Base-by-base conservation (phyloP, 176 grass and related monocot species). In the Leersia perrieri region DNA sequence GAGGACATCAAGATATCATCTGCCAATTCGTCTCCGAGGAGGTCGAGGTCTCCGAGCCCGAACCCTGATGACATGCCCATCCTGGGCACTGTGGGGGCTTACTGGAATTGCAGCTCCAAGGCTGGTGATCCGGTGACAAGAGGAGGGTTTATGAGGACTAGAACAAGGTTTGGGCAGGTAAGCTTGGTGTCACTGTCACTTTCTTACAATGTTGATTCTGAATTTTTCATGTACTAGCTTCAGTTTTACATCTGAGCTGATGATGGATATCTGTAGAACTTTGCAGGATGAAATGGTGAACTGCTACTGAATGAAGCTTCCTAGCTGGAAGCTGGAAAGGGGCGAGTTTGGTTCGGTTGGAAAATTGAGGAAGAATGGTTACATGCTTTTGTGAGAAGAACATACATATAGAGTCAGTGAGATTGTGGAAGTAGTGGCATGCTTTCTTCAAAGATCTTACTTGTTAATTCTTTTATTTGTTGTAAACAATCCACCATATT, bases 1-100 rank as follows among this genome's bases (percentile, higher is more conserved):
- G 87, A 95, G 49, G 96, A 95, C 83, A 88, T 95, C 72, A 99
- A 95, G 80, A 84, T 90, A 20, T 87, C 90, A 2, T 99, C 92
- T 1, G 93, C 90, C 33, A 95, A 90, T 51, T 93, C 90, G 16
- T 87, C 96, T 68, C 90, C 90, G 2, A 86, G 83, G 31, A 84
- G 90, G 85, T 97, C 88, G 30, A 84, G 88, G 85, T 97, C 88
- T 13, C 90, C 82, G 10, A 93, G 90, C 82, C 87, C 86, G 11
- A 89, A 63, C 72, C 90, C 83, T 1, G 96, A 99, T 14, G 96
- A 95, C 67, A 89, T 88, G 78, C 96, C 96, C 1, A 99, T 99
- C 72, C 66, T 99, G 5, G 92, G 96, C 47, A 93, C 96, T 5
- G 92, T 99, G 18, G 96, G 96, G 25, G 86, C 88, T 16, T 98